Evolutionary conservation across 345 rosid genomes (phyloP), one percentile per base, ranked within the genome.

Genomic region (Laguncularia racemosa): DNA sequence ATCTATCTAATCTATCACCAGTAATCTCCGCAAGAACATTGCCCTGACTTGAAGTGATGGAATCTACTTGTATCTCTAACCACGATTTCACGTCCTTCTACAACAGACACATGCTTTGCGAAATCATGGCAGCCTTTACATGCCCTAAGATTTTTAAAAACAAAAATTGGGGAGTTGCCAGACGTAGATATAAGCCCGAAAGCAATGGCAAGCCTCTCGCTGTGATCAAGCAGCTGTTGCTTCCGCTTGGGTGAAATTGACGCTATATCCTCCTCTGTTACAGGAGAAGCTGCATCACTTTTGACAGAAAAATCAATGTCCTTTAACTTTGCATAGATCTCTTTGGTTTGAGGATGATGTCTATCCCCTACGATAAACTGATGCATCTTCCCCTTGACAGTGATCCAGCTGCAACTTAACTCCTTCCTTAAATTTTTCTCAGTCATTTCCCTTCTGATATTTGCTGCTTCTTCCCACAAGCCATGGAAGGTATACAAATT

Each of bases 201-300:
- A 52, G 96, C 79, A 46, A 85, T 70, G 48, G 93, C 96, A 57
- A 88, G 81, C 64, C 82, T 83, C 81, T 88, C 96, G 3, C 90
- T 85, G 40, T 88, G 90, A 49, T 74, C 83, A 59, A 78, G 81
- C 67, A 74, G 81, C 57, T 80, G 85, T 43, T 76, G 72, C 67
- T 79, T 76, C 60, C 84, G 75, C 64, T 78, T 86, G 0, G 76
- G 72, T 69, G 83, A 67, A 68, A 57, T 64, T 61, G 62, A 52
- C 23, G 69, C 67, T 40, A 59, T 69, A 63, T 67, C 72, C 19
- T 77, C 89, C 64, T 72, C 82, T 0, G 69, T 68, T 38, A 68
- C 43, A 45, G 56, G 60, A 56, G 48, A 57, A 18, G 53, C 59
- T 66, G 65, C 71, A 55, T 58, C 56, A 21, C 62, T 50, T 13